These are phyloP conservation scores for Heliamphora exappendiculata DNA, from an alignment of 148 eudicot genomes.

Conservation along the genomic window DNA sequence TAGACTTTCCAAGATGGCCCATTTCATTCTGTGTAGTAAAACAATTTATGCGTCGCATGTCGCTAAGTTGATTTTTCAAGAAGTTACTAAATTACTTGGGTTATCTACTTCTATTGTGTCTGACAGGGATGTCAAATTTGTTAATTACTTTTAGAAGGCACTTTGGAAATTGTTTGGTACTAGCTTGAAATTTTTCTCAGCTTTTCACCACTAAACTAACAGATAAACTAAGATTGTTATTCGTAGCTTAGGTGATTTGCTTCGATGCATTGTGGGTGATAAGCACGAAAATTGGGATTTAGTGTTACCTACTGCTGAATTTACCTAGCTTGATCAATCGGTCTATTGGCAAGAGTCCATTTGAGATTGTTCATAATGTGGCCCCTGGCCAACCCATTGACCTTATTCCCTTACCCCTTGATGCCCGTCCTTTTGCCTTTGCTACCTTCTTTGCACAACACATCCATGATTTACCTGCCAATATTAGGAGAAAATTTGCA, in stretches of 20 bases:
- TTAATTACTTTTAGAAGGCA: slow-evolving; percentile 6
- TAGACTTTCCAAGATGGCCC: slow-evolving; percentile 9
- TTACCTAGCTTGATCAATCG: not conserved
- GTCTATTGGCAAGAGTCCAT: not conserved
- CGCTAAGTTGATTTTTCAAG: not conserved
- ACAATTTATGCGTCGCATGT: not conserved
- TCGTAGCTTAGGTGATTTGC: not conserved
- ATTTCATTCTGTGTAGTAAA: slow-evolving; percentile 10
- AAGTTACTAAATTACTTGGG: slow-evolving; percentile 6
- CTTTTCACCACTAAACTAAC: slow-evolving; percentile 5
- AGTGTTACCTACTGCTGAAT: not conserved
- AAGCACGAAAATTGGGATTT: not conserved
- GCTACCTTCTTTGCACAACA: not conserved
- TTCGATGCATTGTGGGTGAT: no score
- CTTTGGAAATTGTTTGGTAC: slow-evolving; percentile 7
- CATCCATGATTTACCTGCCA: not conserved
- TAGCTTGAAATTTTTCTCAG: not conserved
- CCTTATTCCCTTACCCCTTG: not conserved
- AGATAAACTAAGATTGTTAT: slow-evolving; percentile 9
- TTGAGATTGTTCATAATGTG: not conserved
- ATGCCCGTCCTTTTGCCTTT: not conserved
- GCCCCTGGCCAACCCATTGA: not conserved
- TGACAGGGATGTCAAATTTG: slow-evolving; percentile 11
- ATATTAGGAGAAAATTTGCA: not conserved
- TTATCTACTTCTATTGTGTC: slow-evolving; percentile 6